Conservation (phyloP, 257 asterid species). For the Gardenia jasminoides region DNA sequence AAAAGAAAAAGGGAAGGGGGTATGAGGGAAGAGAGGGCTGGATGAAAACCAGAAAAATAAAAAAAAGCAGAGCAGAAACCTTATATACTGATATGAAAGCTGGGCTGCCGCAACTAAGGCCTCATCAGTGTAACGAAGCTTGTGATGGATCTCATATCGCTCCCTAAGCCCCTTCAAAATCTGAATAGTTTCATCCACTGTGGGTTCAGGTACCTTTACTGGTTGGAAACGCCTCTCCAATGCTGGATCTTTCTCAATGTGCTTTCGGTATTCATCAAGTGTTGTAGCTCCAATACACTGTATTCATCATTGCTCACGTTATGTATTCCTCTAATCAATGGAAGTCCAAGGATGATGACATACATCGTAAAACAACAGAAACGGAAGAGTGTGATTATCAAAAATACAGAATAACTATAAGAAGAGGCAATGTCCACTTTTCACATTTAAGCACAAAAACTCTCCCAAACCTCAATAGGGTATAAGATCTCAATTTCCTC, state of each 20-base stretch:
- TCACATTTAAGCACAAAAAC: background rate
- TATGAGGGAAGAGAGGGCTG: background rate
- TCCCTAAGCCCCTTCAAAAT: slow-evolving; percentile 86
- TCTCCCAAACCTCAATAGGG: background rate
- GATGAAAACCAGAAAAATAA: background rate
- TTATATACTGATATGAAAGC: slow-evolving; percentile 87
- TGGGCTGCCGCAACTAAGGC: slow-evolving; percentile 85
- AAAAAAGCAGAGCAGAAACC: slow-evolving; percentile 32
- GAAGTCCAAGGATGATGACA: background rate
- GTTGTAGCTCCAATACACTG: slow-evolving; percentile 99
- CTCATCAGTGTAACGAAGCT: slow-evolving; percentile 91
- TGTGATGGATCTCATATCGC: slow-evolving; percentile 95
- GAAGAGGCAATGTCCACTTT: background rate
- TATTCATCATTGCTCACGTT: background rate
- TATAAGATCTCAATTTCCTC: background rate
- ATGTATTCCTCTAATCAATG: background rate
- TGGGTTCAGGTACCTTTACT: slow-evolving; percentile 93
- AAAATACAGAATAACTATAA: background rate
- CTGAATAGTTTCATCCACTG: slow-evolving; percentile 92
- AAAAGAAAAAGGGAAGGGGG: background rate
- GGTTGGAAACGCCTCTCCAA: slow-evolving; percentile 95
- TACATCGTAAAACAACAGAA: background rate
- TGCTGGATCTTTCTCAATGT: slow-evolving; percentile 96
- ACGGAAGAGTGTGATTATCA: background rate
- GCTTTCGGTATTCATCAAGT: slow-evolving; percentile 84